Evolutionary conservation across 495 filamentous ascomycete genomes (phyloP).

Genomic region (Hypoxylon perforatum): DNA sequence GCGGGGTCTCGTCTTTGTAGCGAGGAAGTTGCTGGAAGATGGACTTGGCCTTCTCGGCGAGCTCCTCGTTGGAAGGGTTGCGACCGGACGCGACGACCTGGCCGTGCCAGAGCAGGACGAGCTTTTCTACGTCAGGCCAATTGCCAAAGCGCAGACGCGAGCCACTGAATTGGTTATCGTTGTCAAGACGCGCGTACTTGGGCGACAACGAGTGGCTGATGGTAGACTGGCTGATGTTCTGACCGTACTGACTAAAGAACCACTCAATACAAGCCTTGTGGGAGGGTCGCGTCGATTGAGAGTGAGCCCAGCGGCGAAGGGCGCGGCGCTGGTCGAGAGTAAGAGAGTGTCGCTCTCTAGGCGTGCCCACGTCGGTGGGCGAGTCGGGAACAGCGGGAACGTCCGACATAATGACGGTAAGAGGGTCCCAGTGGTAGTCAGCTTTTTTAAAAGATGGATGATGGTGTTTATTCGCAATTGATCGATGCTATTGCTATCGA

Average conservation of each 20-base stretch:
- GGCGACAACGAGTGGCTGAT: slow-evolving; percentile 63
- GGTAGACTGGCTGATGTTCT: slow-evolving; percentile 64
- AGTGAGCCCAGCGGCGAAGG: slow-evolving; percentile 62
- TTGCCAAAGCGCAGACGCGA: slow-evolving; percentile 64
- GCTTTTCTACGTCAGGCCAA: slow-evolving; percentile 66
- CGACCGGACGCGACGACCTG: slow-evolving; percentile 56
- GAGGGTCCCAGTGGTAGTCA: slow-evolving; percentile 19
- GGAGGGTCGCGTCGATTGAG: slow-evolving; percentile 58
- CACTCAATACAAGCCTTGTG: slow-evolving; percentile 66
- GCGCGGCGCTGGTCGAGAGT: slow-evolving; percentile 65
- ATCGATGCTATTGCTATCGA: slow-evolving; percentile 39
- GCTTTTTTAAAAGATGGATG: slow-evolving; percentile 21
- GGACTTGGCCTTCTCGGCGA: slow-evolving; percentile 62
- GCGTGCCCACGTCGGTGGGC: slow-evolving; percentile 28
- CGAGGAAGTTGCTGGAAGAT: slow-evolving; percentile 61
- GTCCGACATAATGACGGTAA: slow-evolving; percentile 40
- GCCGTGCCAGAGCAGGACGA: slow-evolving; percentile 63
- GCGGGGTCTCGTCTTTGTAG: slow-evolving; percentile 60
- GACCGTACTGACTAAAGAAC: slow-evolving; percentile 61
- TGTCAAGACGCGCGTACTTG: slow-evolving; percentile 65
- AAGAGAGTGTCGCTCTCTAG: slow-evolving; percentile 61
- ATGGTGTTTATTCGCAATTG: slow-evolving; percentile 30
- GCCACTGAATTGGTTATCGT: slow-evolving; percentile 61
- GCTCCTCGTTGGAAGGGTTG: slow-evolving; percentile 62
- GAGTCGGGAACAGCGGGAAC: slow-evolving; percentile 40